A percentile compares a stretch with the other conserved stretches of the same genome.
These are phyloP conservation scores for Chalaropsis ovoidea DNA, from an alignment of 2,329 filamentous ascomycete genomes.

Conservation along the genomic window DNA sequence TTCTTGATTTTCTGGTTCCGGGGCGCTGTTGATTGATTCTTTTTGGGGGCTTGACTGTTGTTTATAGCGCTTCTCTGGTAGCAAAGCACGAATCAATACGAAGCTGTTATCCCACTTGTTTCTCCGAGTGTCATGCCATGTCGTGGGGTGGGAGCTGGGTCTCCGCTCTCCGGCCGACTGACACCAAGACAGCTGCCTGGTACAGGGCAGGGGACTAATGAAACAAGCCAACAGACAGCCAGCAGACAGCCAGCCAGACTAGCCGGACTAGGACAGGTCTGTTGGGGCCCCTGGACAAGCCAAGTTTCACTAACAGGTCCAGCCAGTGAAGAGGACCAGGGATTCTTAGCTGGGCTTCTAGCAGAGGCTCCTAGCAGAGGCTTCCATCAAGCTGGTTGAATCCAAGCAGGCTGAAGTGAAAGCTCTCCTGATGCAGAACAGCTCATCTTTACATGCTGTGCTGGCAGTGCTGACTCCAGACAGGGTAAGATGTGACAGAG, in stretches of 20 bases:
- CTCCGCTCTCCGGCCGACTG: neutral
- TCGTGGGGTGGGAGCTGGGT: too few relatives aligned
- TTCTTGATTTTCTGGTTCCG: neutral
- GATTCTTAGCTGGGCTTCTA: neutral
- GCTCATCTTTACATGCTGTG: neutral
- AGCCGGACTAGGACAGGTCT: too few relatives aligned
- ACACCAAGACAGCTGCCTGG: neutral
- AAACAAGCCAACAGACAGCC: neutral
- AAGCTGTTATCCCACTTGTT: neutral
- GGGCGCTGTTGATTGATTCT: conserved; percentile 10
- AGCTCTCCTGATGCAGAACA: conserved; percentile 1
- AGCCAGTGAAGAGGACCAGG: neutral
- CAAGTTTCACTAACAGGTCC: neutral
- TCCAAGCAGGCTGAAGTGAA: neutral
- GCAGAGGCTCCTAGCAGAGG: neutral
- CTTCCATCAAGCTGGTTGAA: neutral
- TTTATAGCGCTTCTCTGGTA: neutral
- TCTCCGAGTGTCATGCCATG: too few relatives aligned
- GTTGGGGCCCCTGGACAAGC: neutral
- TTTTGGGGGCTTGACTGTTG: neutral
- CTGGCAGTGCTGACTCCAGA: neutral
- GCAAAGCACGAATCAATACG: neutral
- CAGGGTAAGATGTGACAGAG: too few relatives aligned
- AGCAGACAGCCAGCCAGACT: too few relatives aligned
- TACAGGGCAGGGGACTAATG: neutral